Percentiles rank a stretch among this genome's conserved stretches.
Conservation (phyloP, 768 basidiomycete species). For the Glaciozyma antarctica region DNA sequence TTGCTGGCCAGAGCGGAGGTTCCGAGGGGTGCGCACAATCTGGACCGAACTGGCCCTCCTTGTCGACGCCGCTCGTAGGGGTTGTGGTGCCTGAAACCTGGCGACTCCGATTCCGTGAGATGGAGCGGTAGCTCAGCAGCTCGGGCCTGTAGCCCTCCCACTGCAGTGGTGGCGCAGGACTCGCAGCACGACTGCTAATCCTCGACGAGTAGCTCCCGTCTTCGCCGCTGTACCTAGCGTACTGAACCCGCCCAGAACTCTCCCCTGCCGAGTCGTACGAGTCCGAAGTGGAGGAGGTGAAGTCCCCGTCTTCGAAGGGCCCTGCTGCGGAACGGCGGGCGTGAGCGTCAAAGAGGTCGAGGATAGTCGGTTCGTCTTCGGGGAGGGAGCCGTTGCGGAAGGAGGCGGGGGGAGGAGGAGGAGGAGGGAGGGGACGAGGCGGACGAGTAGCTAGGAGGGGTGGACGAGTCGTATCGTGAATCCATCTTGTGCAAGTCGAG, state of each 20-base stretch:
- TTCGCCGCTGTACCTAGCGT: constrained; percentile 5
- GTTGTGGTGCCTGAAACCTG: constrained; percentile 10
- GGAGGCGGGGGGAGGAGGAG: not conserved
- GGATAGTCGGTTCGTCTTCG: not conserved
- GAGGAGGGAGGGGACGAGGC: not conserved
- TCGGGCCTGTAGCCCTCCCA: constrained; percentile 10
- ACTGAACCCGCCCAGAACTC: not conserved
- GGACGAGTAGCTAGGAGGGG: not conserved
- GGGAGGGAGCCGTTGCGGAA: not conserved
- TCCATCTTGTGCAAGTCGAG: not conserved
- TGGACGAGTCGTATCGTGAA: not conserved
- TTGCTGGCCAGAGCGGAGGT: not conserved
- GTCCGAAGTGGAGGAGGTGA: constrained; percentile 14
- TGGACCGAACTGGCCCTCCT: constrained; percentile 13
- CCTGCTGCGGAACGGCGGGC: not conserved
- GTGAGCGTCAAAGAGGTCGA: not conserved
- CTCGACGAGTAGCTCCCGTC: constrained; percentile 8
- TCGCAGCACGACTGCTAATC: constrained; percentile 16
- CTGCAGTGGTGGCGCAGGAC: constrained; percentile 18
- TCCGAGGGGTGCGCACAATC: constrained; percentile 12
- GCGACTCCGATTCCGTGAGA: constrained; percentile 6
- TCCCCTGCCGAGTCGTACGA: constrained; percentile 25
- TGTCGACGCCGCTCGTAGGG: constrained; percentile 2
- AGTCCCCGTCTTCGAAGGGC: constrained; percentile 1
- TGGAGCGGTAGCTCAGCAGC: not conserved